These are phyloP conservation scores for Botrytis medusae DNA, from an alignment of 2,329 filamentous ascomycete genomes.

Conservation along the genomic window DNA sequence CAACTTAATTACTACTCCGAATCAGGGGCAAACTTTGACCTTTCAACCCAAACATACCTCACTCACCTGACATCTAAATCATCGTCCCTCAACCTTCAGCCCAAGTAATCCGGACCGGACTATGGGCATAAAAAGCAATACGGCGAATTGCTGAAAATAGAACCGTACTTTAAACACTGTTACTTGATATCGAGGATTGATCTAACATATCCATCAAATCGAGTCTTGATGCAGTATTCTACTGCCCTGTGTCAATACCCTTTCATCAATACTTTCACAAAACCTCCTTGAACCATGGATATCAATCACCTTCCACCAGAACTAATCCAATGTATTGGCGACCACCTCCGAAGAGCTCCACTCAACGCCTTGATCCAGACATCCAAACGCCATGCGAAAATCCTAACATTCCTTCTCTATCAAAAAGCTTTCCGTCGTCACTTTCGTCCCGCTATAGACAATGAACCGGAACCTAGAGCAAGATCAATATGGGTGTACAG, in stretches of 20 bases:
- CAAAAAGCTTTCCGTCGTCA: constrained; percentile 21
- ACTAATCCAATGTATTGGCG: constrained; percentile 15
- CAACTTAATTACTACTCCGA: background rate
- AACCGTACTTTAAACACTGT: background rate
- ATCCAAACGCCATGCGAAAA: constrained; percentile 12
- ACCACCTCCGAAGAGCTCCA: constrained; percentile 16
- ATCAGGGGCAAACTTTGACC: background rate
- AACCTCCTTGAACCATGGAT: constrained; percentile 11
- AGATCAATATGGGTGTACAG: constrained; percentile 21
- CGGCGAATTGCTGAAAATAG: background rate
- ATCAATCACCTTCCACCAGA: constrained; percentile 19
- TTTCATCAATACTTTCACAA: background rate
- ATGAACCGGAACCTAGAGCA: constrained; percentile 14
- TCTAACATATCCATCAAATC: background rate
- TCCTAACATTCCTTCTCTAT: constrained; percentile 13
- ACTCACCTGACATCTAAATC: background rate
- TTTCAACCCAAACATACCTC: background rate
- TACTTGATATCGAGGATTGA: background rate
- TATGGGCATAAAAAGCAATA: background rate
- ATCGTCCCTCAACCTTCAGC: background rate
- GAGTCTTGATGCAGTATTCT: constrained; percentile 10
- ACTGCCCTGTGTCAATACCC: background rate
- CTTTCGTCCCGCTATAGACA: constrained; percentile 9
- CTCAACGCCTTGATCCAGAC: constrained; percentile 15
- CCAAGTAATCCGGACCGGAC: background rate